Evolutionary conservation across 768 basidiomycete genomes (phyloP), one percentile per base, ranked within the genome.

Genomic region (Calvatia gigantea): DNA sequence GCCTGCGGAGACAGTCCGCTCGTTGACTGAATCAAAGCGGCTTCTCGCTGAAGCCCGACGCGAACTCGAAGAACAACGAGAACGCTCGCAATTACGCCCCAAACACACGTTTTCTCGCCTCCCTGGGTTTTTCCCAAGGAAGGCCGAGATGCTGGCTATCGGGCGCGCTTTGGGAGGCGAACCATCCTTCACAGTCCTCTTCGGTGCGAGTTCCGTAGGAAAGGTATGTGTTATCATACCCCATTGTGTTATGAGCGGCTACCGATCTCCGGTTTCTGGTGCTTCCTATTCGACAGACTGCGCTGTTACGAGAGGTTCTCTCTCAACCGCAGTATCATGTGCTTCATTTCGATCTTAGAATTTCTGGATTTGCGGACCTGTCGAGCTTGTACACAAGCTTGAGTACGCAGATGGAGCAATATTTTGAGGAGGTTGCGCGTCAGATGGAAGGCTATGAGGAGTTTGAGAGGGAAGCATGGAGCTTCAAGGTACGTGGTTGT

Each of bases 291-390:
- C 15, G 31, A 23, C 62, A 91, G 85, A 94, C 91, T 4, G 84
- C 87, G 0, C 78, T 94, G 6, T 75, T 93, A 11, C 80, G 90
- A 42, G 87, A 93, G 69, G 82, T 92, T 25, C 81, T 94, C 23
- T 84, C 83, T 9, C 73, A 75, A 17, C 77, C 84, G 8, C 73
- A 73, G 47, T 93, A 87, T 64, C 88, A 91, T 70, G 88, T 92
- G 51, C 77, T 92, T 45, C 87, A 91, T 64, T 89, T 93, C 60
- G 90, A 93, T 67, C 75, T 94, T 39, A 83, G 90, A 4, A 90
- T 92, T 46, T 82, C 91, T 2, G 90, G 89, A 0, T 93, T 93
- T 62, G 89, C 89, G 2, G 91, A 92, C 64, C 74, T 93, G 9
- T 71, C 81, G 1, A 91, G 90, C 62, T 73, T 93, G 31, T 92